phyloP scores from a whole-genome alignment of 73 alveolate species.

The Vitrella brassicaformis region DNA sequence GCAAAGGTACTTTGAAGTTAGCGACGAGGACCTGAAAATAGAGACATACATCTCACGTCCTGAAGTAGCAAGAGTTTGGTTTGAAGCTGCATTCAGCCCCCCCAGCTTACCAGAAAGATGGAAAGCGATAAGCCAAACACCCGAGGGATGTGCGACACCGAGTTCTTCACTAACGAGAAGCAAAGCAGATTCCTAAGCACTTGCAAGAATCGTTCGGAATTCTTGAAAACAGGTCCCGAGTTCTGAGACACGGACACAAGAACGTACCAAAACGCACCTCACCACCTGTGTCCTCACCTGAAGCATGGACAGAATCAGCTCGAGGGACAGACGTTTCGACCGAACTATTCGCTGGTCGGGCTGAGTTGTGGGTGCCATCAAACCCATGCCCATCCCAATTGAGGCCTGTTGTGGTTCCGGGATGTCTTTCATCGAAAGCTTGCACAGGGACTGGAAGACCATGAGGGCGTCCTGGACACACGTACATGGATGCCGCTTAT shows the following conservation, averaged over 20 bases:
- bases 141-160: background rate
- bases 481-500: background rate
- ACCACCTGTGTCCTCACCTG: conserved; percentile 53
- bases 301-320: conserved; percentile 59
- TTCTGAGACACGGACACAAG: background rate
- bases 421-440: conserved; percentile 42
- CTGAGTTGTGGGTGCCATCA: conserved; percentile 24
- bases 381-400: too few relatives aligned
- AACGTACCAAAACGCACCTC: background rate
- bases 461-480: conserved; percentile 36
- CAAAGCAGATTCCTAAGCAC: background rate
- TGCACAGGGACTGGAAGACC: conserved; percentile 45
- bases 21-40: conserved; percentile 52
- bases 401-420: too few relatives aligned
- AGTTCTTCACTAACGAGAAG: background rate
- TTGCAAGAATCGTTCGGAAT: background rate
- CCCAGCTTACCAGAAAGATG: conserved; percentile 59
- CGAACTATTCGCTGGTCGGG: conserved; percentile 22
- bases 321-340: conserved; percentile 62
- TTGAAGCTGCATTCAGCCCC: too few relatives aligned
- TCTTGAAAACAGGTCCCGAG: background rate
- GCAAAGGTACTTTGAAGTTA: conserved; percentile 41
- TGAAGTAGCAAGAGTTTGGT: too few relatives aligned
- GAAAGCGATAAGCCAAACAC: conserved; percentile 47
- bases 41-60: too few relatives aligned